Evolutionary conservation across 495 filamentous ascomycete species (phyloP), one percentile per base, ranked within the genome.

Genomic region (Aspergillus incahuasiensis): DNA sequence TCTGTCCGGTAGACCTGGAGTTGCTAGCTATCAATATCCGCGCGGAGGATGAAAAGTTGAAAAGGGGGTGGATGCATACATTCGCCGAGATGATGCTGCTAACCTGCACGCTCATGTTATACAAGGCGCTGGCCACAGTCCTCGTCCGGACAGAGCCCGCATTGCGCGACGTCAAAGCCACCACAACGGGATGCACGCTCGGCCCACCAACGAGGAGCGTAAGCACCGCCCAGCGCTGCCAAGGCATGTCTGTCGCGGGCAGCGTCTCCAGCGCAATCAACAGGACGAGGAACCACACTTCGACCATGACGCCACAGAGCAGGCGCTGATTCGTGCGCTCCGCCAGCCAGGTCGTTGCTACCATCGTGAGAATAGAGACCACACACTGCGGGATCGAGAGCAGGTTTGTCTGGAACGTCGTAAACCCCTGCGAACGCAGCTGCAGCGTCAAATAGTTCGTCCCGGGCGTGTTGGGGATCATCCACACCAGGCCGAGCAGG

Each of bases 21-120:
- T 79, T 80, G 1, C 72, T 63, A 51, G n/a, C n/a, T n/a, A n/a
- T n/a, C n/a, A n/a, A n/a, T n/a, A n/a, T n/a, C n/a, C n/a, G n/a
- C n/a, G n/a, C n/a, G n/a, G n/a, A n/a, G n/a, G n/a, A n/a, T n/a
- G n/a, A n/a, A n/a, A n/a, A n/a, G n/a, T n/a, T n/a, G n/a, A n/a
- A n/a, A n/a, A n/a, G n/a, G n/a, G n/a, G n/a, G n/a, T n/a, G n/a
- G n/a, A n/a, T n/a, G n/a, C n/a, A n/a, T n/a, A n/a, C n/a, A n/a
- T n/a, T n/a, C n/a, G n/a, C n/a, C n/a, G n/a, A n/a, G n/a, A 88
- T 81, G 48, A 90, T 85, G 16, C 74, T 84, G 25, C 76, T 77
- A 0, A 78, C 73, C 64, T 91, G 87, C 2, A 90, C 85, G 38
- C 70, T 77, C 86, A 91, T 90, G 70, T 91, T 91, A 65, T 92